Base-by-base conservation (phyloP, 805 yeast species). In the Cyberlindnera americana region DNA sequence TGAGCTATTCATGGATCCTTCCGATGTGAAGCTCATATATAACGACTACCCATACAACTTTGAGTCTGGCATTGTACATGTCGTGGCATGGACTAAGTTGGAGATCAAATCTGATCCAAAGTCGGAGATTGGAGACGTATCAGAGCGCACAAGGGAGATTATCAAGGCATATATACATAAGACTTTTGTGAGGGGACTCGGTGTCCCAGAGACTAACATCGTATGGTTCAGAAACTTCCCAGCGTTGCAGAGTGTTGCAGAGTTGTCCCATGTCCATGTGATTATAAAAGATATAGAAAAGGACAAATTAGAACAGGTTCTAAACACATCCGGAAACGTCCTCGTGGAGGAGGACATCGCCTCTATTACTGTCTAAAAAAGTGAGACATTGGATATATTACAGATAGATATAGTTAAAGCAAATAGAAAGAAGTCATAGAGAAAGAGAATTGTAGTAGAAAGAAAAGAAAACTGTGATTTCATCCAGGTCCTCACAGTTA, bases 201-300 rank as follows among this genome's bases (percentile, higher is more conserved):
- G 65, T 19, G 63, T 68, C 4, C 61, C 73, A 28, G 50, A 73
- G 31, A 55, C 68, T 2, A 29, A 43, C 18, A 48, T 54, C 4
- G 10, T 47, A 4, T 83, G 91, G 91, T 84, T 83, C 59, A 71
- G 83, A 48, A 84, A 84, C 55, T 83, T 84, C 76, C 73, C 81
- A 7, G 67, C 72, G 6, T 57, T 84, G 29, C 93, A 84, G 56
- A 81, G 88, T 55, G 81, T 84, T 6, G 71, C 66, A 47, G 68
- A 75, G 22, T 64, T 83, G 25, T 81, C 88, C 18, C 93, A 83
- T 54, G 62, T 83, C n/a, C 93, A 83, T 59, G 74, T 83, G 3
- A 52, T 83, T 21, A 47, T 83, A 11, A 70, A 64, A 22, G 48
- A 41, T 25, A 7, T 47, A 14, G 9, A 29, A 2, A 15, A 13